These are phyloP conservation scores for Xylaria sp. DNA, from an alignment of 2,329 filamentous ascomycete genomes.

Conservation along the genomic window DNA sequence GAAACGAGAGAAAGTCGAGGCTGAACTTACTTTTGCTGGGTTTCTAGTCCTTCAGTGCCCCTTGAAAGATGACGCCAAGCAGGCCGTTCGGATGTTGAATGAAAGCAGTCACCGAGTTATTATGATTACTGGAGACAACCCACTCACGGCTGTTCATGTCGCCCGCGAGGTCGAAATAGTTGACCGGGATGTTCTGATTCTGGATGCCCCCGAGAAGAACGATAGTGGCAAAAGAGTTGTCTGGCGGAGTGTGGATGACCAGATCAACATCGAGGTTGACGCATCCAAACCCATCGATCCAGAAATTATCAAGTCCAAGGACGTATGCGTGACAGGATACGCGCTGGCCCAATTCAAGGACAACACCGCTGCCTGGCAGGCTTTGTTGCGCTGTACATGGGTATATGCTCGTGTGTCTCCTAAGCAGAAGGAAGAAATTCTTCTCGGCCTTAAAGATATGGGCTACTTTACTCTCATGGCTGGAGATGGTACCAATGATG, in stretches of 20 bases:
- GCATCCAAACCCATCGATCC: conserved; percentile 82
- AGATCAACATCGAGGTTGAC: conserved; percentile 85
- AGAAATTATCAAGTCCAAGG: conserved; percentile 84
- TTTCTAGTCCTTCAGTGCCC: conserved; percentile 96
- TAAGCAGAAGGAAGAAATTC: conserved; percentile 98
- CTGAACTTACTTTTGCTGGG: conserved; percentile 86
- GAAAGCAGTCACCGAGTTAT: conserved; percentile 98
- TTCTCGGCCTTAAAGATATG: conserved; percentile 94
- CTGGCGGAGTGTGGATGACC: conserved; percentile 96
- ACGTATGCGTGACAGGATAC: conserved; percentile 96
- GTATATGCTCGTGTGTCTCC: conserved; percentile 98
- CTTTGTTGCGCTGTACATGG: conserved; percentile 90
- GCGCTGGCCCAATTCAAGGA: conserved; percentile 89
- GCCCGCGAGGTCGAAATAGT: conserved; percentile 97
- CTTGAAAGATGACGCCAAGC: conserved; percentile 94
- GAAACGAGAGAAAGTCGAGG: conserved; percentile 92
- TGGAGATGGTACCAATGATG: conserved; percentile 97
- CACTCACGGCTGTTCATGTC: conserved; percentile 94
- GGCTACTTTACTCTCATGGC: conserved; percentile 99
- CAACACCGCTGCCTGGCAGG: conserved; percentile 74
- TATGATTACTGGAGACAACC: conserved; percentile 99
- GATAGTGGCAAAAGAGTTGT: conserved; percentile 82
- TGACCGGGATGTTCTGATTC: conserved; percentile 91
- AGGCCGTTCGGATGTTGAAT: conserved; percentile 95
- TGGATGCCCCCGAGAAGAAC: conserved; percentile 94